Percentiles rank a stretch among this genome's conserved stretches.
Evolutionary conservation across 2,329 filamentous ascomycete species (phyloP).

Genomic region (Neofusicoccum laricinum): DNA sequence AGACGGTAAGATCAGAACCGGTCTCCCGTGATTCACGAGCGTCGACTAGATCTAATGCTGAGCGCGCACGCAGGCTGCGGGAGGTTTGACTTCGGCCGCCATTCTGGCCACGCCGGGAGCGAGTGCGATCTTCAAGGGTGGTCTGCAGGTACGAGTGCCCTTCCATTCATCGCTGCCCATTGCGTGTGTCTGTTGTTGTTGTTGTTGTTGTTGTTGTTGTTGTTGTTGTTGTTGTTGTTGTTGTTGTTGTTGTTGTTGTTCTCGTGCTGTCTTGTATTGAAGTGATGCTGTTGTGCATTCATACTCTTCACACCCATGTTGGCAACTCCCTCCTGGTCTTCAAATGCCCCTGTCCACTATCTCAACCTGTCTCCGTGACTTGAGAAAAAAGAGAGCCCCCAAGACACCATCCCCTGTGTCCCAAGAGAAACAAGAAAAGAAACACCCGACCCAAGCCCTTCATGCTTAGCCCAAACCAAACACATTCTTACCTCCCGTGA

Average conservation of each 20-base stretch:
- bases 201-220: conserved; percentile 18
- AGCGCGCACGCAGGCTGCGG: conserved; percentile 49
- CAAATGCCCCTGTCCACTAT: no score
- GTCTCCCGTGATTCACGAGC: no score
- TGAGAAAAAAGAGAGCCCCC: background rate
- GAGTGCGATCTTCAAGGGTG: conserved; percentile 58
- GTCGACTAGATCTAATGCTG: background rate
- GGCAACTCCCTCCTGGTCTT: no score
- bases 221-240: conserved; percentile 17
- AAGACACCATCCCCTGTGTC: background rate
- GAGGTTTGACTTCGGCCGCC: conserved; percentile 59
- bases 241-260: conserved; percentile 14
- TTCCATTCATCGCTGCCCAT: no score
- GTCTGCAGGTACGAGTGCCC: conserved; percentile 25
- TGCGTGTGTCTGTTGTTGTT: conserved; percentile 43
- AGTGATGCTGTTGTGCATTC: no score
- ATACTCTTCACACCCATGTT: no score
- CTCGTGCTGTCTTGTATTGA: background rate
- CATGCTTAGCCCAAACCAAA: background rate
- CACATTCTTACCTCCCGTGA: background rate
- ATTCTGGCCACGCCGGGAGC: conserved; percentile 60
- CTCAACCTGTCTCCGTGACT: no score
- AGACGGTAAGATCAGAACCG: conserved; percentile 47
- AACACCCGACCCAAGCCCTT: background rate
- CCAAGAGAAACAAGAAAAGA: no score